phyloP scores from a whole-genome alignment of 495 filamentous ascomycete species.

The Aspergillus sparsus region DNA sequence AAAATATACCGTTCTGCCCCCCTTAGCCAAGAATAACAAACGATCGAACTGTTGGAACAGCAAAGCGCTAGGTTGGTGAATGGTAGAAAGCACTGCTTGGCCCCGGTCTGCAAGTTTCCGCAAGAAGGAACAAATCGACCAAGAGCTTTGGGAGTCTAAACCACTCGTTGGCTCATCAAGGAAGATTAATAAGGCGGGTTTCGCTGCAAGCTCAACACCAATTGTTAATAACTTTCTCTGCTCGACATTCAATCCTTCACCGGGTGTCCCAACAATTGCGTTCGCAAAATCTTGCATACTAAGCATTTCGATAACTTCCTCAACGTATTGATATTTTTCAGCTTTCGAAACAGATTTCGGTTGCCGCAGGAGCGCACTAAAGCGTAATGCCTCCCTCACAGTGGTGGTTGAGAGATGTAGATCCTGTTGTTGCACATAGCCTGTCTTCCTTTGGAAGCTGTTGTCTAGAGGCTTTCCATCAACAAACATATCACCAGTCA shows the following conservation, averaged over 20 bases:
- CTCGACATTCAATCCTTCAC: slow-evolving; percentile 80
- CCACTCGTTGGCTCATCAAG: slow-evolving; percentile 94
- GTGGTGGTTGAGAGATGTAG: slow-evolving; percentile 80
- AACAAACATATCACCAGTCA: slow-evolving; percentile 57
- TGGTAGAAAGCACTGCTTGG: slow-evolving; percentile 88
- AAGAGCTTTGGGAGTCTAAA: slow-evolving; percentile 81
- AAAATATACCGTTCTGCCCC: slow-evolving; percentile 87
- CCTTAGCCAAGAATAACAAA: slow-evolving; percentile 77
- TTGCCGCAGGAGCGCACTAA: slow-evolving; percentile 84
- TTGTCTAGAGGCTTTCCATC: slow-evolving; percentile 59
- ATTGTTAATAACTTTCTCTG: slow-evolving; percentile 89
- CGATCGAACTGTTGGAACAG: slow-evolving; percentile 94
- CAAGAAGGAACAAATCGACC: slow-evolving; percentile 79
- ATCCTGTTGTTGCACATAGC: slow-evolving; percentile 94
- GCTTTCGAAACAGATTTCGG: slow-evolving; percentile 51
- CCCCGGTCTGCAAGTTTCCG: slow-evolving; percentile 84
- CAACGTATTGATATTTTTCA: slow-evolving; percentile 54
- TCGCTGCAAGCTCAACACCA: slow-evolving; percentile 88
- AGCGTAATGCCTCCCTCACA: slow-evolving; percentile 78
- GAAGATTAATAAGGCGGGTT: slow-evolving; percentile 86
- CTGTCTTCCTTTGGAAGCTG: slow-evolving; percentile 87
- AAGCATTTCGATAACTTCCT: slow-evolving; percentile 55
- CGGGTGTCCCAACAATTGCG: slow-evolving; percentile 47
- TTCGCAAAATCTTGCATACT: slow-evolving; percentile 50
- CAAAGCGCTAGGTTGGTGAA: slow-evolving; percentile 91